These are phyloP conservation scores for Bassia scoparia DNA, from an alignment of 148 eudicot genomes.

Conservation along the genomic window DNA sequence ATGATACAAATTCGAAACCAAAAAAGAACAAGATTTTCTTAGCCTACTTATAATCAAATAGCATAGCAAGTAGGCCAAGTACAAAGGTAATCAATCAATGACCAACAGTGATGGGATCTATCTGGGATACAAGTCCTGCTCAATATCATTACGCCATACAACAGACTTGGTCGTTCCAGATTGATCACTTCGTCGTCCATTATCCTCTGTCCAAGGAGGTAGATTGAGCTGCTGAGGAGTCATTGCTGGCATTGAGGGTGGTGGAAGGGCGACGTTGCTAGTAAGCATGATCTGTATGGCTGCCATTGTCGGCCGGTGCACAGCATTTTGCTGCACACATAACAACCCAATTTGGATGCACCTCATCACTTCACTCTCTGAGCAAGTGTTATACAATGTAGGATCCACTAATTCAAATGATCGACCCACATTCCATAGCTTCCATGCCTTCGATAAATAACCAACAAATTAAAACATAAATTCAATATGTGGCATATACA, in stretches of 20 bases:
- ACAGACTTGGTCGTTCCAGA: background rate
- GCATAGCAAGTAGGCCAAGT: no score
- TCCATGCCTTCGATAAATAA: conserved; percentile 16
- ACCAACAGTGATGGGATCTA: background rate
- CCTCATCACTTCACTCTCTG: conserved; percentile 17
- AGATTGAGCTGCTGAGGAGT: background rate
- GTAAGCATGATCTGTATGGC: conserved; percentile 8
- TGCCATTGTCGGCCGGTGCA: conserved; percentile 25
- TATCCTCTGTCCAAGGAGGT: background rate
- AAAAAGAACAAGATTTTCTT: no score
- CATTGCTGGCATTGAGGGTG: background rate
- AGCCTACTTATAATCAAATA: no score
- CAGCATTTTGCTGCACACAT: conserved; percentile 22
- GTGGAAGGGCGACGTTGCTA: background rate
- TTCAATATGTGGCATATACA: background rate
- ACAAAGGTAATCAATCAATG: no score
- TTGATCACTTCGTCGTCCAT: background rate
- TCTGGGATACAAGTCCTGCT: background rate
- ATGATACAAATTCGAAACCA: no score
- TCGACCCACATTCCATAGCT: conserved; percentile 5
- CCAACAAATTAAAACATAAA: no score
- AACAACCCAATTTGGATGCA: conserved; percentile 24
- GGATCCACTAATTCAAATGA: conserved; percentile 14
- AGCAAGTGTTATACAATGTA: background rate
- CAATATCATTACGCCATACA: background rate